Conservation (phyloP, 768 basidiomycete species). For the Podaxis pistillaris region DNA sequence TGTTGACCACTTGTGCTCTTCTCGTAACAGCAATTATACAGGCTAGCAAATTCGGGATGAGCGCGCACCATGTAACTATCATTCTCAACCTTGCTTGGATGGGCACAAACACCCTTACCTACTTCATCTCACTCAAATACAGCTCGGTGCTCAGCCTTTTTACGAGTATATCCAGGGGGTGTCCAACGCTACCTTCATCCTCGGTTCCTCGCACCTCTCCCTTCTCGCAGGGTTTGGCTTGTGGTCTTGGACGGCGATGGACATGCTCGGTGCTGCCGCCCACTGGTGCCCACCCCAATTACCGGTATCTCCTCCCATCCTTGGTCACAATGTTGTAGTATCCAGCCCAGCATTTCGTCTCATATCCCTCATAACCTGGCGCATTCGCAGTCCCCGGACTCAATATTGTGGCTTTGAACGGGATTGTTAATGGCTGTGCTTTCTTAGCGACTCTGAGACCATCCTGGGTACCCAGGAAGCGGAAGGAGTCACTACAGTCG, state of each 20-base stretch:
- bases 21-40: conserved; percentile 24
- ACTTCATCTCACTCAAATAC: conserved; percentile 10
- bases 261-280: neutral
- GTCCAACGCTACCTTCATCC: neutral
- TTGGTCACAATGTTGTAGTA: neutral
- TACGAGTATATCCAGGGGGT: too few relatives aligned
- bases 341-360: neutral
- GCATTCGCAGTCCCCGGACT: neutral
- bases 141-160: too few relatives aligned
- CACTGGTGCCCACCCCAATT: neutral
- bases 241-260: conserved; percentile 13
- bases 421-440: neutral
- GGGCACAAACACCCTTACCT: conserved; percentile 20
- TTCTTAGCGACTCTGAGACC: too few relatives aligned
- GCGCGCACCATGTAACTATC: conserved; percentile 21
- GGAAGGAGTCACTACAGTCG: too few relatives aligned
- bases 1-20: conserved; percentile 25
- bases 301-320: neutral
- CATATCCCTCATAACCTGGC: neutral
- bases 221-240: conserved; percentile 14
- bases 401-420: neutral
- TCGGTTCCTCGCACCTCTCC: conserved; percentile 13
- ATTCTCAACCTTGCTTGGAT: conserved; percentile 28
- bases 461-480: too few relatives aligned
- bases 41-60: conserved; percentile 15